phyloP scores from a whole-genome alignment of 495 filamentous ascomycete genomes.

The Lepidopterella palustris region DNA sequence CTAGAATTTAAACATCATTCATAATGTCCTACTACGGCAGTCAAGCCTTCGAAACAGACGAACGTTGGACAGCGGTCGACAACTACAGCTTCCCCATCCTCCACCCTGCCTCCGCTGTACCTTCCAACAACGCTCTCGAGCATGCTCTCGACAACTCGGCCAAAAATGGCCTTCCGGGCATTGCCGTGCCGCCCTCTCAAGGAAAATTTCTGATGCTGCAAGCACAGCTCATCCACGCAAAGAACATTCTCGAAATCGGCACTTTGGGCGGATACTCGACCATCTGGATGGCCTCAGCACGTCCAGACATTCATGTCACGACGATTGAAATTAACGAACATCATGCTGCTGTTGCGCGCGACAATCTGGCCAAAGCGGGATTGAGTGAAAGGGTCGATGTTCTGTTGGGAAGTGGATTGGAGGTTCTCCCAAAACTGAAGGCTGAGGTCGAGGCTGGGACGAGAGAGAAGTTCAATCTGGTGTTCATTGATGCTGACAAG shows the following conservation, averaged over 20 bases:
- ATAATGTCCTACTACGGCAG: background rate
- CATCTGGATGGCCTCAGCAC: constrained; percentile 30
- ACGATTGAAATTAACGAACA: constrained; percentile 30
- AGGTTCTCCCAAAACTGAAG: constrained; percentile 31
- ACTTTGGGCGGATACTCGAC: constrained; percentile 35
- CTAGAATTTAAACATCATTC: no score
- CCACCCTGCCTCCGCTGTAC: background rate
- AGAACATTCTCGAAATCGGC: constrained; percentile 34
- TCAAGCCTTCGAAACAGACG: constrained; percentile 7
- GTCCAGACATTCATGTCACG: constrained; percentile 24
- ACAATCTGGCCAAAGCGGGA: constrained; percentile 30
- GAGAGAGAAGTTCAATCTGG: constrained; percentile 29
- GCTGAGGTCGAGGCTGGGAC: constrained; percentile 33
- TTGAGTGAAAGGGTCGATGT: constrained; percentile 33
- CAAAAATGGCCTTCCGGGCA: constrained; percentile 29
- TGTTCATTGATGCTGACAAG: constrained; percentile 40
- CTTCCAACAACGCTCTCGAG: constrained; percentile 10
- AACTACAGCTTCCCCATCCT: constrained; percentile 13
- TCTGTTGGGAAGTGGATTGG: constrained; percentile 28
- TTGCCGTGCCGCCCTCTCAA: constrained; percentile 30
- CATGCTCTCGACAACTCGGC: constrained; percentile 19
- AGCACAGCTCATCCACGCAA: constrained; percentile 23
- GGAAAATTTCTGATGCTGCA: constrained; percentile 32
- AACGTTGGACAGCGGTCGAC: constrained; percentile 26
- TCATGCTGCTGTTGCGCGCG: constrained; percentile 29